Percentiles rank a stretch among this genome's conserved stretches.
phyloP scores from a whole-genome alignment of 306 rosid genomes.

The Fragaria ananassa region DNA sequence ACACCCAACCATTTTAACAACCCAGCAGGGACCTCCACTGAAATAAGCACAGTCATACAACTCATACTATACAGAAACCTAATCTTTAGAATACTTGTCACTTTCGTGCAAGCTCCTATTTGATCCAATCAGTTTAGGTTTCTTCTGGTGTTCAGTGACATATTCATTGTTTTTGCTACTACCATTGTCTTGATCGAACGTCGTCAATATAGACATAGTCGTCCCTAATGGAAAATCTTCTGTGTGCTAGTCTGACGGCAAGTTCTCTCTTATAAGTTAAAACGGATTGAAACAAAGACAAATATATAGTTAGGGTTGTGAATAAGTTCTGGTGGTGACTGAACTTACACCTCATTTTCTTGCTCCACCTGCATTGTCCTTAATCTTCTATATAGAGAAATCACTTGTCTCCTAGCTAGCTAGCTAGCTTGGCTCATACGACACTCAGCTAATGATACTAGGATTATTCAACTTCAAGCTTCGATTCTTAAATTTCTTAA shows the following conservation, averaged over 20 bases:
- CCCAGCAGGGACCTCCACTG: not conserved
- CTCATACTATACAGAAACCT: not conserved
- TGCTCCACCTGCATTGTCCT: not conserved
- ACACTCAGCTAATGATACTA: not conserved
- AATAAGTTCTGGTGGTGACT: not conserved
- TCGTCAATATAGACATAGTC: not conserved
- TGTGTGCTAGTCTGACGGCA: not conserved
- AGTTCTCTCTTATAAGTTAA: not conserved
- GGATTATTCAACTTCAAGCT: not conserved
- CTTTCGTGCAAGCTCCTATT: not conserved
- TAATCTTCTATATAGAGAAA: not conserved
- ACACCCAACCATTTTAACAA: slow-evolving; percentile 1
- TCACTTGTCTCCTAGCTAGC: not conserved
- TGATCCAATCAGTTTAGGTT: not conserved
- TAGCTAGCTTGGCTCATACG: not conserved
- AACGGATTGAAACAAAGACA: not conserved
- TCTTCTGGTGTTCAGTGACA: not conserved
- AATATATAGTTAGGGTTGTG: not conserved
- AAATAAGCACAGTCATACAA: not conserved
- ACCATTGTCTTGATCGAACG: not conserved
- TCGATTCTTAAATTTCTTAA: not conserved
- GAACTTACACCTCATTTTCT: not conserved
- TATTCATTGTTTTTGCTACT: not conserved
- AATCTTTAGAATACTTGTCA: not conserved
- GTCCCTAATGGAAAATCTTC: not conserved